Conservation (phyloP, 192 early-diverging fungal genomes). For the Backusella circina region DNA sequence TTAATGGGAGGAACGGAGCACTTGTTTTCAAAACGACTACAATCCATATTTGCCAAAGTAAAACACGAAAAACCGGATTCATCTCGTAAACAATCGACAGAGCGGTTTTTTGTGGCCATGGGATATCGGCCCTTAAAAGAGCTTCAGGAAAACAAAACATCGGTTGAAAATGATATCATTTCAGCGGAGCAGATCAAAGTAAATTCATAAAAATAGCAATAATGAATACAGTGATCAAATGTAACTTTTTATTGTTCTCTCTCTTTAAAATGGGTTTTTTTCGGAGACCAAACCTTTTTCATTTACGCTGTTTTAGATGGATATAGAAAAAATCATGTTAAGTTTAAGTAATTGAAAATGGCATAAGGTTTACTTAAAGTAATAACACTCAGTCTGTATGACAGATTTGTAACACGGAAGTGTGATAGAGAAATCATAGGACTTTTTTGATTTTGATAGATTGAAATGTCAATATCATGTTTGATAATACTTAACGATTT, state of each 20-base stretch:
- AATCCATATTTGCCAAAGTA: conserved; percentile 51
- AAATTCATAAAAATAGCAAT: too few species aligned
- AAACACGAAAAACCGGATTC: conserved; percentile 67
- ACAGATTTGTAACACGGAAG: neutral
- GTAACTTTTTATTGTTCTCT: too few species aligned
- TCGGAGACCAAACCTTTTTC: neutral
- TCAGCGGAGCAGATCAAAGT: too few species aligned
- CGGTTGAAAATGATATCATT: too few species aligned
- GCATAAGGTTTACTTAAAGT: neutral
- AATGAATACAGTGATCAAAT: too few species aligned
- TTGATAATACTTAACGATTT: neutral
- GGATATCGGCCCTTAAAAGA: conserved; percentile 28
- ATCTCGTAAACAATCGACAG: conserved; percentile 63
- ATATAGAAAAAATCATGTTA: neutral
- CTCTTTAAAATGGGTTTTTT: neutral
- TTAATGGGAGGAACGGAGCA: conserved; percentile 58
- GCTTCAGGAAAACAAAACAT: neutral
- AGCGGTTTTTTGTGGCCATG: conserved; percentile 68
- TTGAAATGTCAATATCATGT: neutral
- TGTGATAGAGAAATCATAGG: neutral
- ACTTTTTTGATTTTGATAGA: neutral
- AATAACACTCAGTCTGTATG: neutral
- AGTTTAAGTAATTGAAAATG: neutral
- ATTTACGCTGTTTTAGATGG: neutral
- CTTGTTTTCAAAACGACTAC: conserved; percentile 44